Evolutionary conservation across 1,284 basidiomycete species (phyloP).

Genomic region (Stereum hirsutum): DNA sequence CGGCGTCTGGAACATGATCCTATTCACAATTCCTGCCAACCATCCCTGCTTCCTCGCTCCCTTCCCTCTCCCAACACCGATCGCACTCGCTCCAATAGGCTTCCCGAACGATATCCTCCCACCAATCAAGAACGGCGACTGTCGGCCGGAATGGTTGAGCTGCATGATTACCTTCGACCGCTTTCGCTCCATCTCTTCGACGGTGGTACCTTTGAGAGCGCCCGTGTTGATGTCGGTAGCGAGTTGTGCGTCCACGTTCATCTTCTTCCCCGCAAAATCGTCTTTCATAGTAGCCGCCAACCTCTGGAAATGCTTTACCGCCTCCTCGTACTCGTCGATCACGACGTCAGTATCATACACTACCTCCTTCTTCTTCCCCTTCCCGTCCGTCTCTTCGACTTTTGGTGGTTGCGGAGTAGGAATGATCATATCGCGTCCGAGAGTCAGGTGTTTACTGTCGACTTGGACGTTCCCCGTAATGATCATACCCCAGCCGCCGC

Average conservation of each 20-base stretch:
- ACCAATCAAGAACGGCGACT: conserved; percentile 68
- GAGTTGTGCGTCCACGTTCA: too few species aligned
- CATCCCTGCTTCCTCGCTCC: conserved; percentile 7
- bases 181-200: conserved; percentile 42
- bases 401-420: too few species aligned
- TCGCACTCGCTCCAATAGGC: conserved; percentile 68
- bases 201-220: conserved; percentile 33
- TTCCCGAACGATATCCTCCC: conserved; percentile 52
- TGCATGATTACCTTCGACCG: conserved; percentile 66
- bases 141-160: conserved; percentile 81
- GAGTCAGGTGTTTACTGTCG: conserved; percentile 57
- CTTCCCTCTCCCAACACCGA: conserved; percentile 36
- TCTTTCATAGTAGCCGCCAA: too few species aligned
- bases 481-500: conserved; percentile 81
- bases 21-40: conserved; percentile 32
- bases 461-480: conserved; percentile 89
- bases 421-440: conserved; percentile 75
- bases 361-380: too few species aligned
- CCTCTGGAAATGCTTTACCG: too few species aligned
- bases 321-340: too few species aligned
- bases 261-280: too few species aligned
- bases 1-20: conserved; percentile 57
- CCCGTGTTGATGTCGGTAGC: too few species aligned
- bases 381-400: too few species aligned
- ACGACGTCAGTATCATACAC: too few species aligned